Evolutionary conservation across 805 yeast genomes (phyloP), one percentile per base, ranked within the genome.

Genomic region (Nakazawaea wickerhamii): DNA sequence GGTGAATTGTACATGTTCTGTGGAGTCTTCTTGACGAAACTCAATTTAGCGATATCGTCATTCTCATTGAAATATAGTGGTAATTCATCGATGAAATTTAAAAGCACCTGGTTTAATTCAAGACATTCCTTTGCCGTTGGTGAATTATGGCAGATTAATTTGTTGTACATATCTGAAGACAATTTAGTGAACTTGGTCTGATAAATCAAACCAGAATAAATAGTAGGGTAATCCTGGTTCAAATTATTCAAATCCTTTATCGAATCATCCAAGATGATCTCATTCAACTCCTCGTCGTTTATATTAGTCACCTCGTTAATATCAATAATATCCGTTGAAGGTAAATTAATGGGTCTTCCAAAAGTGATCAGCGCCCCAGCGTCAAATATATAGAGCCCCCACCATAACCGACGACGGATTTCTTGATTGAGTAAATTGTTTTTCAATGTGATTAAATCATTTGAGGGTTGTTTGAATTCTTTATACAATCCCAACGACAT

Each of bases 371-470:
- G 74, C 14, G 83, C 75, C 40, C 82, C 80, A 14, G 79, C 73
- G 56, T 79, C 86, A 50, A 77, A 77, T 40, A 75, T 70, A 49
- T 75, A 78, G 8, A 82, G 50, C 1, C 82, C 81, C 83, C 85
- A 81, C 84, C 85, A 81, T 25, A 79, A 56, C 42, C 85, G 60
- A 52, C 84, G 64, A 49, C 84, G 67, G 55, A 73, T 66, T 50
- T 79, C 85, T 40, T 69, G 57, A 50, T 72, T 70, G 20, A 72
- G 43, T 14, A 72, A 67, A 30, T 63, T 63, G 44, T 60, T 61
- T 15, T 64, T 55, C 40, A 55, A 54, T 19, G 41, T 36, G 17
- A 14, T 35, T 23, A 10, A 41, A 36, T 37, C 39, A 8, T 17
- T 13, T 5, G 41, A 32, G 9, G 40, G 39, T 61, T 57, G 67